Evolutionary conservation across 768 basidiomycete species (phyloP), one percentile per base, ranked within the genome.

Genomic region (Paxillus rubicundulus): DNA sequence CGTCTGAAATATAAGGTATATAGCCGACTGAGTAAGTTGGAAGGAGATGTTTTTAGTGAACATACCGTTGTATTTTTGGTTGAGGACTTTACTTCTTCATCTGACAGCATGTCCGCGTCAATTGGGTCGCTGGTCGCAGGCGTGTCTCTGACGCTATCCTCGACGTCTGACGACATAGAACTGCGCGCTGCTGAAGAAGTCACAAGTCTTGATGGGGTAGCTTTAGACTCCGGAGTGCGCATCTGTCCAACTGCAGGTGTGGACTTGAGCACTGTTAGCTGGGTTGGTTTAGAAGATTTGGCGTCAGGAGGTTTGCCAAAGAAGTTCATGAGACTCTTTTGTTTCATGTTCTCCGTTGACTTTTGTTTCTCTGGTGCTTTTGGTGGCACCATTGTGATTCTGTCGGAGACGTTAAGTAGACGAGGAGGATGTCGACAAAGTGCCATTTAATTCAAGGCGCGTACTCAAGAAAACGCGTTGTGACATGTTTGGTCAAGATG

Each of bases 101-200:
- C 78, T 8, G 75, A 76, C 45, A 83, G 56, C 82, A 89, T 84
- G 63, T 90, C 88, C 9, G 91, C 78, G 57, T 92, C 88, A 51
- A 90, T 80, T 27, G 81, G 75, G 51, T 91, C 87, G 57, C 88
- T 91, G 3, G 87, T 87, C 0, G 88, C 88, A 24, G 89, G 89
- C 2, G 87, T 88, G 14, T 80, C 77, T 27, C 70, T 72, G 37
- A 61, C 49, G 56, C 76, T 85, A 46, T 73, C 75, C 17, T 71
- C 73, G 18, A 70, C 72, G 20, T 81, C 81, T 40, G 82, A 85
- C 16, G 75, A 77, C 32, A 62, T 54, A 3, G 74, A 74, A 53
- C 68, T 70, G 10, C 62, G 63, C 14, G 74, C 70, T 8, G 69
- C 71, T 17, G 78, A 77, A 8, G 79, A 78, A 49, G 66, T 70